A percentile compares a stretch with the other conserved stretches of the same genome.
These are phyloP conservation scores for Podaxis pistillaris DNA, from an alignment of 768 basidiomycete species.

Conservation along the genomic window DNA sequence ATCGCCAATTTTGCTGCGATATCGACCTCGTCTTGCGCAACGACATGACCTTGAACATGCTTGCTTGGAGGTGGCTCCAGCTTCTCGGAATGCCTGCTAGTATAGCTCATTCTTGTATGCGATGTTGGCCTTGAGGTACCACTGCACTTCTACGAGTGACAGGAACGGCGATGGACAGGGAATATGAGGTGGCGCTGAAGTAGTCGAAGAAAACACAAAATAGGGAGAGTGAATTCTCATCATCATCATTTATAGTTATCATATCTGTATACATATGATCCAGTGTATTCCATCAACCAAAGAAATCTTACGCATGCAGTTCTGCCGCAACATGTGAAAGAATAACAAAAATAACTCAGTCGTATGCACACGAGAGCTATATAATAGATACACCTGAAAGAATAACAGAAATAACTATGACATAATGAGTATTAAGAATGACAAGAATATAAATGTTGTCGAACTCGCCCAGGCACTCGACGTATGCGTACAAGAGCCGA, in stretches of 20 bases:
- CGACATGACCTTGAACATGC: constrained; percentile 18
- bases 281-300: background rate
- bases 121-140: constrained; percentile 19
- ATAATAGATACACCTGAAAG: no score
- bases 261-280: background rate
- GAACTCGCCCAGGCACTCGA: no score
- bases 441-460: no score
- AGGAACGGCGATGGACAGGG: background rate
- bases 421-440: no score
- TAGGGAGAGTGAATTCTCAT: background rate
- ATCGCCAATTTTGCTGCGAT: constrained; percentile 52
- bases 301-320: background rate
- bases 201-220: background rate
- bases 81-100: constrained; percentile 38
- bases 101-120: constrained; percentile 30
- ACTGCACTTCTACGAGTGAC: background rate
- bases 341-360: no score
- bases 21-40: constrained; percentile 46
- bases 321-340: background rate
- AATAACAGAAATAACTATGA: no score
- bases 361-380: no score
- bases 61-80: constrained; percentile 19
- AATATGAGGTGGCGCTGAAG: background rate
- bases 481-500: no score
- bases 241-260: background rate